Percentiles rank a stretch among this genome's conserved stretches.
Evolutionary conservation across 1,139 yeast genomes (phyloP).

Genomic region (Trichomonascaceae sp.): DNA sequence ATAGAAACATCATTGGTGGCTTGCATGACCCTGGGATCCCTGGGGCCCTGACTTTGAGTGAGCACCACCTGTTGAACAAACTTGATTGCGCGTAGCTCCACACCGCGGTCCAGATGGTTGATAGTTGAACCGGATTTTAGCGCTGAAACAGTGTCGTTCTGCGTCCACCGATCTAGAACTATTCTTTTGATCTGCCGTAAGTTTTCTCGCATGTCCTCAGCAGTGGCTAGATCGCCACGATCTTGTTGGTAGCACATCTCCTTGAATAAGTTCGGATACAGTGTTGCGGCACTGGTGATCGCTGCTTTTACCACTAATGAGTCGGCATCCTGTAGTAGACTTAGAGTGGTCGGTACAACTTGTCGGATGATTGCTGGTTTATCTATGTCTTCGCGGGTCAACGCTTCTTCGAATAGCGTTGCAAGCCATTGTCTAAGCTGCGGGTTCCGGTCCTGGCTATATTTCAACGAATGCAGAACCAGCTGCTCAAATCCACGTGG

Average conservation of each 20-base stretch:
- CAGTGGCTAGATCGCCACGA: background rate
- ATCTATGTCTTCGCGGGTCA: background rate
- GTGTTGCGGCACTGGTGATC: background rate
- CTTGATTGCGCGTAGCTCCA: conserved; percentile 28
- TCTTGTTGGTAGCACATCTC: background rate
- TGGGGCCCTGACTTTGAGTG: conserved; percentile 42
- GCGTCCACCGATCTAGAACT: background rate
- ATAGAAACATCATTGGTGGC: background rate
- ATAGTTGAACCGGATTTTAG: background rate
- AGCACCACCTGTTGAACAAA: conserved; percentile 57
- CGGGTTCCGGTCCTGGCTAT: background rate
- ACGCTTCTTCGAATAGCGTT: background rate
- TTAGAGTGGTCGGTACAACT: background rate
- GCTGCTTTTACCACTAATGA: background rate
- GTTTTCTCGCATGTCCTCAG: background rate
- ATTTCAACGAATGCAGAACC: no score
- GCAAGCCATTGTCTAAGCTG: background rate
- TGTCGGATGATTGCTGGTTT: background rate
- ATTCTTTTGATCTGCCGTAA: background rate
- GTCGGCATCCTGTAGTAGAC: background rate
- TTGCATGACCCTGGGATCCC: conserved; percentile 20
- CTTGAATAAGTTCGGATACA: background rate
- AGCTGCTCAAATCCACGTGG: no score
- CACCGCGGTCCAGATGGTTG: background rate
- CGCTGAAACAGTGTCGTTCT: background rate